These are phyloP conservation scores for Pseudogymnoascus sp. DNA, from an alignment of 2,329 filamentous ascomycete species.

Conservation along the genomic window DNA sequence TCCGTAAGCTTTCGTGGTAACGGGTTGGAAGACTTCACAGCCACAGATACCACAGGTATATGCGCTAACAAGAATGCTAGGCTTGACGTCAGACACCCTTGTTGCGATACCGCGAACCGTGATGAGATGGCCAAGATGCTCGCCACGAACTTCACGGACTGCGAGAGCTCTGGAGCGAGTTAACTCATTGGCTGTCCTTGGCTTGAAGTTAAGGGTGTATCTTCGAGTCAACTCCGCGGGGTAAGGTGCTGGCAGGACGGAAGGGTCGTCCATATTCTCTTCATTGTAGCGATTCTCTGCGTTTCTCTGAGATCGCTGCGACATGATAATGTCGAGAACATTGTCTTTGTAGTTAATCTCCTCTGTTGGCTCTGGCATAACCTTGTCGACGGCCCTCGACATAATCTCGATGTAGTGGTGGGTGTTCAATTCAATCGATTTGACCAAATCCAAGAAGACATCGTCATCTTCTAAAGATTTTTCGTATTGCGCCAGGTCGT, in stretches of 20 bases:
- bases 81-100: conserved; percentile 94
- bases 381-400: conserved; percentile 77
- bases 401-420: conserved; percentile 93
- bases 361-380: conserved; percentile 69
- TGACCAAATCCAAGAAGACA: conserved; percentile 56
- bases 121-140: conserved; percentile 88
- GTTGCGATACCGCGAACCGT: conserved; percentile 92
- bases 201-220: conserved; percentile 96
- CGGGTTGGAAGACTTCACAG: conserved; percentile 94
- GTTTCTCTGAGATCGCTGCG: conserved; percentile 80
- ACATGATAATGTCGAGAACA: conserved; percentile 93
- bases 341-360: conserved; percentile 95
- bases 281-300: conserved; percentile 63
- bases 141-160: conserved; percentile 87
- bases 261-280: conserved; percentile 58
- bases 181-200: conserved; percentile 65
- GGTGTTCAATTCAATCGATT: conserved; percentile 83
- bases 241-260: conserved; percentile 67
- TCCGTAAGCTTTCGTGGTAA: conserved; percentile 83
- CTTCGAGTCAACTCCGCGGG: conserved; percentile 85
- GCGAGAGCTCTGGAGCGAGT: conserved; percentile 61
- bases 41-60: conserved; percentile 97
- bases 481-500: conserved; percentile 80
- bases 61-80: conserved; percentile 92
- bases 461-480: conserved; percentile 56